Evolutionary conservation across 495 filamentous ascomycete species (phyloP), one percentile per base, ranked within the genome.

Genomic region (Hypoxylon fuscum): DNA sequence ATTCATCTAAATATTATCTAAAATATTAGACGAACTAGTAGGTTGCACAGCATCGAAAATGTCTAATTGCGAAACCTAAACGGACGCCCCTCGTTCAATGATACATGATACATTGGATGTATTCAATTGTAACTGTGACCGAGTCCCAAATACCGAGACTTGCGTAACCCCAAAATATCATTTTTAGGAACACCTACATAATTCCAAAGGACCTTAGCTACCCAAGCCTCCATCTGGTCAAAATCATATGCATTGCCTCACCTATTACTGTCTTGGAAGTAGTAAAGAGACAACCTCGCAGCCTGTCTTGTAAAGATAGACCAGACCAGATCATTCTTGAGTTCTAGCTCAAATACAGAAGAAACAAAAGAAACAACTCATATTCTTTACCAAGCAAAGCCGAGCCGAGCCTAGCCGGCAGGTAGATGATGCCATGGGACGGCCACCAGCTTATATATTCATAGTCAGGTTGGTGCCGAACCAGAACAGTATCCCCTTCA

Each of bases 401-500:
- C 45, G 18, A 43, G 29, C 47, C 47, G 47, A 52, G 44, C 32
- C 49, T 55, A 59, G 23, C 55, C 32, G 29, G 11, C 18, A 55
- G 34, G 11, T 22, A 55, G 34, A 55, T 25, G 29, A 40, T 27
- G 60, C 52, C 20, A 82, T 82, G 79, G 79, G 78, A 23, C 74
- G 69, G 9, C 75, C 79, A 51, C 79, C 79, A 43, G 78, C 77
- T 46, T 79, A 74, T 61, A 70, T 96, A 56, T 90, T 96, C 64
- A 88, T 96, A 68, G 90, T 88, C 56, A 88, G 93, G 92, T 91
- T 77, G 44, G 82, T 78, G 6, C 14, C n/a, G 41, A 37, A 4
- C 10, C 41, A 14, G 42, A 18, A 40, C 14, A 6, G 7, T n/a
- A 12, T 53, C 18, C 32, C 32, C 15, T 25, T 23, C 20, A 29